Base-by-base conservation (phyloP, 148 eudicot species). In the Spergularia bocconei region DNA sequence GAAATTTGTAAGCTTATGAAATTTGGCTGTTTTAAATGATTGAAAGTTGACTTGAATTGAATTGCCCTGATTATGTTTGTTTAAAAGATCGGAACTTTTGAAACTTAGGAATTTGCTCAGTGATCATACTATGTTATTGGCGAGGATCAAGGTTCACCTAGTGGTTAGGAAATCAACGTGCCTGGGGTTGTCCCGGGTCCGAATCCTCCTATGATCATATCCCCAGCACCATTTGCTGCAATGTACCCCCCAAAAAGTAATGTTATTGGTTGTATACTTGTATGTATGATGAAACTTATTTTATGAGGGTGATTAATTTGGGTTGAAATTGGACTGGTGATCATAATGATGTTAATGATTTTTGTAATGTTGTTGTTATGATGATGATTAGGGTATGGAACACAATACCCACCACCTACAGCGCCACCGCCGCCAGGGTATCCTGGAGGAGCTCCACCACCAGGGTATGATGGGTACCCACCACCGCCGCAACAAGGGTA, bases 381-480 rank as follows among this genome's bases (percentile, higher is more conserved):
- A 47, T 70, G 6, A 64, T 71, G 50, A 39, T 58, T 66, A 10
- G 87, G 83, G 17, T 82, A 80, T 61, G 88, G 85, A 62, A 87
- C 81, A 41, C 82, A 79, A 33, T 82, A 86, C 41, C 85, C 86
- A 12, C 88, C 88, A 48, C 82, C 85, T 4, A 58, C 90, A 8
- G 78, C 86, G 48, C 84, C 79, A 44, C 61, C 84, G 14, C 84
- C 79, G 17, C 84, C 74, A 23, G 78, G 78, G 19, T 70, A 77
- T 55, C 79, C 73, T 11, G 39, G 47, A 29, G 60, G 44, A 9
- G 17, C 56, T 17, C 73, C 77, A 8, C 62, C 82, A 41, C 66
- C 54, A 13, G 87, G 82, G 7, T 78, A 81, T 10, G 86, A 71
- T 20, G 85, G 80, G 33, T 85, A 83, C 79, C 84, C 78, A 6